A percentile compares a stretch with the other conserved stretches of the same genome.
Conservation (phyloP, 305 asterid genomes). For the Fraxinus floribunda region DNA sequence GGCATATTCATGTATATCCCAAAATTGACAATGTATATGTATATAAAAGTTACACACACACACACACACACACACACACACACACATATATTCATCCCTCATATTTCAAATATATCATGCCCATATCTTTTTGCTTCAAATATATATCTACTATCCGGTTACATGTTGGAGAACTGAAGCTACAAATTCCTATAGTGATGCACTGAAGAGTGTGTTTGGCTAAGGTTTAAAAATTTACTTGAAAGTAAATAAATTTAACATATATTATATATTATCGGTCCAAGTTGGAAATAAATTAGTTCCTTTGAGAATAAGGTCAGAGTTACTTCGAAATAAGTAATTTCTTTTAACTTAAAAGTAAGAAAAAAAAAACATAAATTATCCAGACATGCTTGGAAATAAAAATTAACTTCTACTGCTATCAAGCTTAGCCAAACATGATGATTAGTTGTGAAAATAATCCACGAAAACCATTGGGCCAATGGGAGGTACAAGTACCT, state of each 20-base stretch:
- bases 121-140: background rate
- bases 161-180: background rate
- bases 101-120: background rate
- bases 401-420: background rate
- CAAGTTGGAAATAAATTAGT: background rate
- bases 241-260: background rate
- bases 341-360: background rate
- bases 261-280: background rate
- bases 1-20: background rate
- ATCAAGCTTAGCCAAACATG: background rate
- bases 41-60: too few relatives aligned
- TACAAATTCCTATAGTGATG: background rate
- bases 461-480: background rate
- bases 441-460: background rate
- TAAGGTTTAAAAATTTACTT: background rate
- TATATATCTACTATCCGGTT: background rate
- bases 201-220: background rate
- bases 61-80: too few relatives aligned
- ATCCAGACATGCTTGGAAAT: background rate
- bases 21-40: background rate
- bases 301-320: background rate
- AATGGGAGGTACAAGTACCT: slow-evolving; percentile 46
- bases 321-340: background rate
- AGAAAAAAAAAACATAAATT: background rate
- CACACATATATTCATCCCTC: background rate